phyloP scores from a whole-genome alignment of 1,139 yeast genomes.

The Pneumocystis jirovecii region DNA sequence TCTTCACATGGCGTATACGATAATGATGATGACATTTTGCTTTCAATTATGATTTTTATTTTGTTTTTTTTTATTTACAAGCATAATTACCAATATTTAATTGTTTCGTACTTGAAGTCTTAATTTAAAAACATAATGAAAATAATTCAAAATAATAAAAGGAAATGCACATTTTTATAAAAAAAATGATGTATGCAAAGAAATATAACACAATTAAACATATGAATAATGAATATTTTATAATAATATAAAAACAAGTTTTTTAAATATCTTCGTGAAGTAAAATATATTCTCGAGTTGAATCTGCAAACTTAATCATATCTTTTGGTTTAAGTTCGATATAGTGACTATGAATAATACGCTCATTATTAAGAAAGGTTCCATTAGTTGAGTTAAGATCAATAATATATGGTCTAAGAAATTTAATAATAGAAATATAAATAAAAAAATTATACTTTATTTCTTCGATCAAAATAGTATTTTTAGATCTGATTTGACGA shows the following conservation, averaged over 20 bases:
- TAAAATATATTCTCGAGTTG: conserved; percentile 24
- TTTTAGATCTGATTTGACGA: conserved; percentile 18
- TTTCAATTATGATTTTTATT: neutral
- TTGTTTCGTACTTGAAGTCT: neutral
- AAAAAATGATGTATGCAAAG: neutral
- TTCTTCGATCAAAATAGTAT: conserved; percentile 12
- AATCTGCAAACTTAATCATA: conserved; percentile 33
- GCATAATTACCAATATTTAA: neutral
- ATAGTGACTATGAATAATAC: conserved; percentile 33
- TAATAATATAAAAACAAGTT: neutral
- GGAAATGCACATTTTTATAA: neutral
- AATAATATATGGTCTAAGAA: conserved; percentile 31
- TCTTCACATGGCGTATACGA: neutral
- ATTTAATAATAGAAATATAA: neutral
- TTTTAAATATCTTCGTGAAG: conserved; percentile 11
- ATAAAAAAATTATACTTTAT: conserved; percentile 11
- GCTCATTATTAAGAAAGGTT: conserved; percentile 34
- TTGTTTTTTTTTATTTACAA: neutral
- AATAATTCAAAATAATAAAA: neutral
- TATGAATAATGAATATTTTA: neutral
- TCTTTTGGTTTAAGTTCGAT: conserved; percentile 38
- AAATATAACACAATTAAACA: neutral
- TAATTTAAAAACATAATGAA: neutral
- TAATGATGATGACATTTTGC: neutral
- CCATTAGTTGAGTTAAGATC: conserved; percentile 44